A percentile compares a stretch with the other conserved stretches of the same genome.
Evolutionary conservation across 2,329 filamentous ascomycete species (phyloP).

Genomic region (Pseudogymnoascus destructans): DNA sequence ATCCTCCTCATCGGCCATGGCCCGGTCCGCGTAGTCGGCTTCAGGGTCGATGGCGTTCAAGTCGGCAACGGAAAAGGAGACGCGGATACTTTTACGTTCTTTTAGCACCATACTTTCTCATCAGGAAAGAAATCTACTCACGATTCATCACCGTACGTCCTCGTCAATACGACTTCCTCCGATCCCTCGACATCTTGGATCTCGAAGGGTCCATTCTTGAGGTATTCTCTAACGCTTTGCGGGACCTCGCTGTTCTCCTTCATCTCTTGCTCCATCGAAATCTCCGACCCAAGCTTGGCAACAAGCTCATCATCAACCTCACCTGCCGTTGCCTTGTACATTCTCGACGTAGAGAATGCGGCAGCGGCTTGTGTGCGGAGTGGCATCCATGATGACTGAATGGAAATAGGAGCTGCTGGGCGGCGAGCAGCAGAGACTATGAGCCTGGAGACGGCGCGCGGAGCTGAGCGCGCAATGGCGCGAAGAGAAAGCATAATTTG

Average conservation of each 20-base stretch:
- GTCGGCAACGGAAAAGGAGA: constrained; percentile 76
- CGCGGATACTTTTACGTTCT: constrained; percentile 45
- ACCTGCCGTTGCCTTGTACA: constrained; percentile 28
- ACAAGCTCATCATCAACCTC: constrained; percentile 67
- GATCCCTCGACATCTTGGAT: constrained; percentile 69
- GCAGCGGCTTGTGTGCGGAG: constrained; percentile 20
- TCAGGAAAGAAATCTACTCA: constrained; percentile 31
- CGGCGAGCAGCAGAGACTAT: constrained; percentile 38
- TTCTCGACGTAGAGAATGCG: constrained; percentile 29
- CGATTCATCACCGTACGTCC: constrained; percentile 80
- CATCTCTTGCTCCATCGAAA: constrained; percentile 72
- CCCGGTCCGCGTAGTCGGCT: constrained; percentile 42
- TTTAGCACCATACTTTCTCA: not conserved
- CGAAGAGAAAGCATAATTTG: constrained; percentile 56
- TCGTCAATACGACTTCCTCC: constrained; percentile 76
- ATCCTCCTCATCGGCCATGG: constrained; percentile 41
- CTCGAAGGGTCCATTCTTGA: constrained; percentile 75
- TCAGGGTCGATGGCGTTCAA: constrained; percentile 54
- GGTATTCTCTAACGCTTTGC: constrained; percentile 71
- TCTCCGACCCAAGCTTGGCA: constrained; percentile 73
- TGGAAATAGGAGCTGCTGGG: constrained; percentile 29
- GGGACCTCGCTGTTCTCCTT: constrained; percentile 56
- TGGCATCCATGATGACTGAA: constrained; percentile 23
- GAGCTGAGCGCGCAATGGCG: constrained; percentile 50
- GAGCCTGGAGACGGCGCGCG: constrained; percentile 48